Conservation (phyloP, 1,284 basidiomycete genomes). For the Phellopilus nigrolimitatus region DNA sequence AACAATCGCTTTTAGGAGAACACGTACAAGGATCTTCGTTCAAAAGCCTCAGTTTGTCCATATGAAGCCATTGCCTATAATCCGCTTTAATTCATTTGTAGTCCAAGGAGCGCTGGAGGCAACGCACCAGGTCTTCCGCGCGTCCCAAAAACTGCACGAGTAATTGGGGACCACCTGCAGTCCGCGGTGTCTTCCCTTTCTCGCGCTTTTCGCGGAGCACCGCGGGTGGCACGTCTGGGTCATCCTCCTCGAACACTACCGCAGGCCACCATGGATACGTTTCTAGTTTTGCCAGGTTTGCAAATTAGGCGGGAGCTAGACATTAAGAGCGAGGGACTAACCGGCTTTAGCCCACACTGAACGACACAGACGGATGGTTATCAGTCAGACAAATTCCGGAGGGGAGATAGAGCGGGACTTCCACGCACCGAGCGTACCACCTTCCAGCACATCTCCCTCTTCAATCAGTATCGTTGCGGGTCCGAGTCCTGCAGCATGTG, state of each 20-base stretch:
- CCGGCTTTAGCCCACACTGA: conserved; percentile 65
- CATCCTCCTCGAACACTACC: conserved; percentile 49
- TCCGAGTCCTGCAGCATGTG: conserved; percentile 8
- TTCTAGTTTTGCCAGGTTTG: conserved; percentile 31
- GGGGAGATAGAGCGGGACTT: neutral
- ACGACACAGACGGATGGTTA: conserved; percentile 14
- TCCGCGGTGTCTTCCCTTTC: conserved; percentile 31
- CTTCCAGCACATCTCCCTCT: conserved; percentile 30
- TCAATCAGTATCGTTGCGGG: conserved; percentile 26
- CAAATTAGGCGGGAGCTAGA: neutral
- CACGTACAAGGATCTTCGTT: conserved; percentile 53
- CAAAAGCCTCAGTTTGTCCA: conserved; percentile 46
- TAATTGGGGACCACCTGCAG: conserved; percentile 36
- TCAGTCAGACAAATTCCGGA: conserved; percentile 21
- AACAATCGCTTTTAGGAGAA: neutral
- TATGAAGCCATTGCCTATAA: conserved; percentile 48
- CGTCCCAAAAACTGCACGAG: conserved; percentile 71
- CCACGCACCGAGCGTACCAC: conserved; percentile 35
- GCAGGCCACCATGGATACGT: conserved; percentile 68
- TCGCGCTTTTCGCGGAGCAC: conserved; percentile 43
- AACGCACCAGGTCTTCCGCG: conserved; percentile 48
- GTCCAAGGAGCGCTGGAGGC: neutral
- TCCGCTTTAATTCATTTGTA: neutral
- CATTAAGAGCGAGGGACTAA: conserved; percentile 28
- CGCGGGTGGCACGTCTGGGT: conserved; percentile 43